A percentile compares a stretch with the other conserved stretches of the same genome.
These are phyloP conservation scores for Forsythia suspensa DNA, from an alignment of 257 asterid genomes.

Conservation along the genomic window DNA sequence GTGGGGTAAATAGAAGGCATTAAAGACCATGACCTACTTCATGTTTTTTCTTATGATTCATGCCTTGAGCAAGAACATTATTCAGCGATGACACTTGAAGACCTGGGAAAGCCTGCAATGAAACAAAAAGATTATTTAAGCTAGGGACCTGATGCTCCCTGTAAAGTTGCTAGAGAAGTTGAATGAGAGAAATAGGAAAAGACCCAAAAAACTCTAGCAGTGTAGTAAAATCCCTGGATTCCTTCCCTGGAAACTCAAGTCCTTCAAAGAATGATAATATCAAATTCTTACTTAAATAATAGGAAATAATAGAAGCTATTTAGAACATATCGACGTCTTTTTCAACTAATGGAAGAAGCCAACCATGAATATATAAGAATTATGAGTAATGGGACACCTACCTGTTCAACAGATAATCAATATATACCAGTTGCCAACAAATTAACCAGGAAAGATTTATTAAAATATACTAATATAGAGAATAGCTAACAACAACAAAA, in stretches of 20 bases:
- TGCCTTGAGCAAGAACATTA: constrained; percentile 81
- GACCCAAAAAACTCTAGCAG: background rate
- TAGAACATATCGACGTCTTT: background rate
- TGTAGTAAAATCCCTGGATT: constrained; percentile 8
- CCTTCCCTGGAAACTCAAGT: constrained; percentile 1
- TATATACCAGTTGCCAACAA: background rate
- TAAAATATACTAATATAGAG: background rate
- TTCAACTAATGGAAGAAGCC: constrained; percentile 13
- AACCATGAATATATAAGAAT: background rate
- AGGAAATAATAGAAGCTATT: constrained; percentile 6
- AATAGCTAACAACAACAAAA: constrained; percentile 7
- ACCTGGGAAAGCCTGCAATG: constrained; percentile 69
- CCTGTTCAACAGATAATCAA: background rate
- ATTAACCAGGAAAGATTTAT: background rate
- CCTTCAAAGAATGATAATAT: background rate
- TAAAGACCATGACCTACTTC: constrained; percentile 56
- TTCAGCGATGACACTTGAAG: constrained; percentile 48
- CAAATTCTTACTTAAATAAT: constrained; percentile 12
- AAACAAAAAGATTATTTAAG: constrained; percentile 13
- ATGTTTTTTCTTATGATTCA: constrained; percentile 91
- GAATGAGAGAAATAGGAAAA: background rate
- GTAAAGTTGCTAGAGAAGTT: constrained; percentile 10
- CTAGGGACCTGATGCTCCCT: constrained; percentile 12
- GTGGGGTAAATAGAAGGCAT: constrained; percentile 1
- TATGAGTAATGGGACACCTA: background rate